phyloP scores from a whole-genome alignment of 345 rosid species.

The Jatropha curcas region DNA sequence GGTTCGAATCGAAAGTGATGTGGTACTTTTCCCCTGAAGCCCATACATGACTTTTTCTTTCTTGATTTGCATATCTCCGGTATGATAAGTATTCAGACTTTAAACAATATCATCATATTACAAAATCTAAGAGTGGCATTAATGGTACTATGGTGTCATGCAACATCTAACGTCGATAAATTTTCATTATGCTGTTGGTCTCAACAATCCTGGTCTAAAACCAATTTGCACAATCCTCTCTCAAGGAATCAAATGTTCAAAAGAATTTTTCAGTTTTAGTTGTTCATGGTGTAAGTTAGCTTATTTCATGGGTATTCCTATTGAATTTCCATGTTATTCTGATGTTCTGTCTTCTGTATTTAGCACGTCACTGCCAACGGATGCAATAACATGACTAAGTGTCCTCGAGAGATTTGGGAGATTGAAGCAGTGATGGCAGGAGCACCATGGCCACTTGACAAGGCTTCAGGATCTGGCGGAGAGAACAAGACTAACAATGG shows the following conservation, averaged over 20 bases:
- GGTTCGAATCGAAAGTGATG: conserved; percentile 91
- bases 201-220: not conserved
- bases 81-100: not conserved
- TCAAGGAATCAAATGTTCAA: not conserved
- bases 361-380: conserved; percentile 67
- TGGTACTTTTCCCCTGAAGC: conserved; percentile 50
- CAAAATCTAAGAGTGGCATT: not conserved
- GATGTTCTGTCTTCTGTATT: conserved; percentile 1
- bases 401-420: conserved; percentile 62
- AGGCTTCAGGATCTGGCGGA: not conserved
- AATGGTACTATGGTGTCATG: too few species aligned
- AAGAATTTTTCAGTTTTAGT: not conserved
- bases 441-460: conserved; percentile 56
- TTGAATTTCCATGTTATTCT: not conserved
- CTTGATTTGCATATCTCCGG: not conserved
- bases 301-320: not conserved
- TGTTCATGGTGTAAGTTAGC: not conserved
- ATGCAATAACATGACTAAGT: conserved; percentile 78
- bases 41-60: not conserved
- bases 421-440: conserved; percentile 96
- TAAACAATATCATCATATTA: not conserved
- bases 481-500: not conserved
- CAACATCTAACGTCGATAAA: not conserved
- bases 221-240: too few species aligned
- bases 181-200: not conserved